These are phyloP conservation scores for Panellus pusillus DNA, from an alignment of 768 basidiomycete species.

Conservation along the genomic window DNA sequence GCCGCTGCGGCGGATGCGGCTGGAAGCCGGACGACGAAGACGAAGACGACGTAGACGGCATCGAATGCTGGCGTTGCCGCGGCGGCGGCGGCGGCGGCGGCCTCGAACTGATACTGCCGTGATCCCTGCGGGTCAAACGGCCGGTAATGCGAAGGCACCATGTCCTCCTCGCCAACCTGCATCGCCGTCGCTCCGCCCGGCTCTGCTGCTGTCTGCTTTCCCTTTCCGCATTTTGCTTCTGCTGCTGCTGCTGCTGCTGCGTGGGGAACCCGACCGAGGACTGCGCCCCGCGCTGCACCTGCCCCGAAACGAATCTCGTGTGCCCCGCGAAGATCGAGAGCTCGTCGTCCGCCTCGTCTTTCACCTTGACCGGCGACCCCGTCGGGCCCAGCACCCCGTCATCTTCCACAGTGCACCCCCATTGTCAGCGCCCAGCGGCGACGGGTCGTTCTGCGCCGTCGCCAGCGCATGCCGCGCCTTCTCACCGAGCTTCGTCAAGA, in stretches of 20 bases:
- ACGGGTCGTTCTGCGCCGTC: conserved; percentile 39
- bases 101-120: conserved; percentile 1
- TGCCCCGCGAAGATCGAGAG: conserved; percentile 69
- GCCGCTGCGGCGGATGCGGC: too few relatives aligned
- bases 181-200: conserved; percentile 17
- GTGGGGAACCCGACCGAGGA: conserved; percentile 8
- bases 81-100: conserved; percentile 18
- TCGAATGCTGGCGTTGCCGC: conserved; percentile 16
- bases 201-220: conserved; percentile 23
- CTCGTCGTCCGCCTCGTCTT: conserved; percentile 62
- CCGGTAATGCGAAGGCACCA: conserved; percentile 1
- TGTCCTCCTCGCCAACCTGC: conserved; percentile 6
- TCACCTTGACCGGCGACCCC: conserved; percentile 24
- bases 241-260: too few relatives aligned
- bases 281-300: conserved; percentile 27
- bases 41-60: conserved; percentile 21
- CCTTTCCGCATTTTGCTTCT: conserved; percentile 3
- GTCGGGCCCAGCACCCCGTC: conserved; percentile 18
- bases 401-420: conserved; percentile 51
- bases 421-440: conserved; percentile 30
- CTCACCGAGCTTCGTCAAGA: conserved; percentile 59
- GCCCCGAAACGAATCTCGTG: conserved; percentile 58
- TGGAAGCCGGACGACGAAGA: conserved; percentile 18
- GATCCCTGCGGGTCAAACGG: conserved; percentile 5
- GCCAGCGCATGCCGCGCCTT: conserved; percentile 64